These are phyloP conservation scores for Laguncularia racemosa DNA, from an alignment of 345 rosid species.

Conservation along the genomic window DNA sequence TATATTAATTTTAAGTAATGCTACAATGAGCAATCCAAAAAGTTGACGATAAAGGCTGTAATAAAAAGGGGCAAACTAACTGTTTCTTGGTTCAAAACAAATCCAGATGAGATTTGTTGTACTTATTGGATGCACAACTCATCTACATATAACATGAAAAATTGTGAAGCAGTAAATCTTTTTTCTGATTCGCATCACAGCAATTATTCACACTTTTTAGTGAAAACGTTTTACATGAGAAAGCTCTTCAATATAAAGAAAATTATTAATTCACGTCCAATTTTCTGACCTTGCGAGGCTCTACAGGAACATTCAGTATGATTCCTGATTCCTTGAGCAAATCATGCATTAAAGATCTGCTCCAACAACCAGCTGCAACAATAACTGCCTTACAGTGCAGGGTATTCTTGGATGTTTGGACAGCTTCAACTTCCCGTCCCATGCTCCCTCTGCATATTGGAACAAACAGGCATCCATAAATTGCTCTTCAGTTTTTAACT, in stretches of 20 bases:
- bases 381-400: constrained; percentile 60
- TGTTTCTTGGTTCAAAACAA: no score
- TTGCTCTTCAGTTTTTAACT: background rate
- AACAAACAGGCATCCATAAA: background rate
- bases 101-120: no score
- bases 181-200: no score
- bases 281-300: constrained; percentile 73
- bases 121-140: no score
- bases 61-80: no score
- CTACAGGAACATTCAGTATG: constrained; percentile 48
- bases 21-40: no score
- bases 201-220: no score
- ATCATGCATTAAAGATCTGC: constrained; percentile 58
- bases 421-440: constrained; percentile 45
- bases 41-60: no score
- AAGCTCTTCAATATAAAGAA: background rate
- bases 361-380: constrained; percentile 91
- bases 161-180: no score
- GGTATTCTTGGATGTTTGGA: constrained; percentile 51
- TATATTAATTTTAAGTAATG: no score
- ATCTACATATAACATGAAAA: no score
- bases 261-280: constrained; percentile 1
- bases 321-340: constrained; percentile 42
- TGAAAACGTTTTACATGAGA: background rate
- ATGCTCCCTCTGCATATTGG: constrained; percentile 32